phyloP scores from a whole-genome alignment of 1,284 basidiomycete species.

The Coriolopsis trogii region DNA sequence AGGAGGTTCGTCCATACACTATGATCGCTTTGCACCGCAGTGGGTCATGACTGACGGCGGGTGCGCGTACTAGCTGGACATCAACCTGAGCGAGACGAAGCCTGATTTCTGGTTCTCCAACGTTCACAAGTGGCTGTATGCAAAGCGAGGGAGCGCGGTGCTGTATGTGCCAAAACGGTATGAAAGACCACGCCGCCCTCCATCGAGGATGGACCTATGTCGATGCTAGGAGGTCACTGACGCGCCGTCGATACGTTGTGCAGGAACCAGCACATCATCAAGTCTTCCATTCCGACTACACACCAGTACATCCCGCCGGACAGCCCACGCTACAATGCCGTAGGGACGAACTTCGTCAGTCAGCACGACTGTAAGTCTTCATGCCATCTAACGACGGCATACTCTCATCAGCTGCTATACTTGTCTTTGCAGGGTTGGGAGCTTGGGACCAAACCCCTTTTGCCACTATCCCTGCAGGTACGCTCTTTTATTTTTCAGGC shows the following conservation, averaged over 20 bases:
- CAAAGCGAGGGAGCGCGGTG: constrained; percentile 72
- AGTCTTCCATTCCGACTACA: constrained; percentile 77
- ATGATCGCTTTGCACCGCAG: too few species aligned
- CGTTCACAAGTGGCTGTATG: constrained; percentile 84
- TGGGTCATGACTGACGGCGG: not conserved
- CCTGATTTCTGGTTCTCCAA: constrained; percentile 88
- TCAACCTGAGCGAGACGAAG: constrained; percentile 59
- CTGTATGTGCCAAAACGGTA: constrained; percentile 80
- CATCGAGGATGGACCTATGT: too few species aligned
- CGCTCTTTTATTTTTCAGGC: not conserved
- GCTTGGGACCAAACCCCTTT: constrained; percentile 62
- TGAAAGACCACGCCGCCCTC: too few species aligned
- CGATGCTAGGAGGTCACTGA: not conserved
- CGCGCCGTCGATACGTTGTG: not conserved
- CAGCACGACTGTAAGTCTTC: constrained; percentile 60
- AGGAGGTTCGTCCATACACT: constrained; percentile 29
- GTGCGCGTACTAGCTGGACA: constrained; percentile 34
- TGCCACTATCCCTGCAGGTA: constrained; percentile 59
- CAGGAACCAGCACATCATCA: constrained; percentile 81
- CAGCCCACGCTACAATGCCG: constrained; percentile 24
- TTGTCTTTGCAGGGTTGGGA: constrained; percentile 60
- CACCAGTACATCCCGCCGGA: constrained; percentile 52
- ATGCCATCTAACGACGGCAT: not conserved
- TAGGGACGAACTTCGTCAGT: constrained; percentile 49
- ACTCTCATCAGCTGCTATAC: not conserved